These are phyloP conservation scores for Clohesyomyces aquaticus DNA, from an alignment of 495 filamentous ascomycete genomes.

Conservation along the genomic window DNA sequence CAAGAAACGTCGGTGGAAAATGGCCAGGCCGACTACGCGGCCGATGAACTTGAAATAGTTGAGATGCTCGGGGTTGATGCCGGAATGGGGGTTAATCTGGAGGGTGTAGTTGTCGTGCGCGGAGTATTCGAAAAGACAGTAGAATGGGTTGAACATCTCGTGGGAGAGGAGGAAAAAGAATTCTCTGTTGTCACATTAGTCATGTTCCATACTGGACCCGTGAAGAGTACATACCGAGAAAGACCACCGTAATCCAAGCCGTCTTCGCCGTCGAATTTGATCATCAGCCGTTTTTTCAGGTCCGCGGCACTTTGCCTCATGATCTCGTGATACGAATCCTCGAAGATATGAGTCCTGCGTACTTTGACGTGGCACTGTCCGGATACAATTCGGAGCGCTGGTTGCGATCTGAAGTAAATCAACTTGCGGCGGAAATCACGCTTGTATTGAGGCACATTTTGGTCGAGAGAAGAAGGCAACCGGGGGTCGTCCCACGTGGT, in stretches of 20 bases:
- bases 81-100: conserved; percentile 99
- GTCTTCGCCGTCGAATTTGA: conserved; percentile 99
- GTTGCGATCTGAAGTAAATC: conserved; percentile 99
- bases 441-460: conserved; percentile 99
- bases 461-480: conserved; percentile 91
- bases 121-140: conserved; percentile 99
- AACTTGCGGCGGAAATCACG: conserved; percentile 96
- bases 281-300: conserved; percentile 97
- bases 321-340: conserved; percentile 98
- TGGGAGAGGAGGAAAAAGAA: conserved; percentile 99
- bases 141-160: conserved; percentile 99
- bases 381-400: conserved; percentile 89
- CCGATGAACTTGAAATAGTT: conserved; percentile 99
- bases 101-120: conserved; percentile 99
- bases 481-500: conserved; percentile 99
- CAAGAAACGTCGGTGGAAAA: conserved; percentile 97
- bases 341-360: conserved; percentile 92
- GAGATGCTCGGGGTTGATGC: conserved; percentile 98
- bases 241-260: conserved; percentile 98
- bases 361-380: conserved; percentile 99
- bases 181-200: conserved; percentile 61
- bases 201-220: conserved; percentile 39
- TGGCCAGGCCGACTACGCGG: conserved; percentile 93
- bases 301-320: conserved; percentile 96
- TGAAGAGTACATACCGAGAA: conserved; percentile 62